These are phyloP conservation scores for Boletus sp. DNA, from an alignment of 768 basidiomycete species.

Conservation along the genomic window DNA sequence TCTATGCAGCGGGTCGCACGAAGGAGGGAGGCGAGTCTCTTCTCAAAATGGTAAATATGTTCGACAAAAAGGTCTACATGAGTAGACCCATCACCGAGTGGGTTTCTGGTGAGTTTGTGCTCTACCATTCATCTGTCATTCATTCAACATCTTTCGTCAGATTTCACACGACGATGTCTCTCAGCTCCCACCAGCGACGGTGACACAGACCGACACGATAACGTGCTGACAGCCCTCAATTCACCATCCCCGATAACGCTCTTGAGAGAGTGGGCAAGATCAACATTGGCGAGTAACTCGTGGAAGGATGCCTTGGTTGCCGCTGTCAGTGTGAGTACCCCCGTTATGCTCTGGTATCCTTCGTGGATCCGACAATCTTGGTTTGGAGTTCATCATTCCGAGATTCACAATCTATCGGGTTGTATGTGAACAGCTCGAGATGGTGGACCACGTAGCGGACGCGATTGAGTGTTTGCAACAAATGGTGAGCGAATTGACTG, in stretches of 20 bases:
- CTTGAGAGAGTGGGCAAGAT: neutral
- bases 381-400: neutral
- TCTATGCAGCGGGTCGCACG: neutral
- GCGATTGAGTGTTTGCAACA: neutral
- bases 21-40: neutral
- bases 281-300: neutral
- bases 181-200: neutral
- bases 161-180: neutral
- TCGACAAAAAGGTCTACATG: too few species aligned
- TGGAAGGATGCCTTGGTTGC: neutral
- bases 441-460: neutral
- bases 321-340: neutral
- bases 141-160: neutral
- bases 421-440: neutral
- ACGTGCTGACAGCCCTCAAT: too few species aligned
- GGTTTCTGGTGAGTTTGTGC: too few species aligned
- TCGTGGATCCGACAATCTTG: neutral
- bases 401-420: neutral
- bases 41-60: too few species aligned
- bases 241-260: neutral
- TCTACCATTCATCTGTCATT: too few species aligned
- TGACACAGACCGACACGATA: neutral
- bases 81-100: too few species aligned
- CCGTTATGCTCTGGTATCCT: too few species aligned
- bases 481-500: neutral